Conservation (phyloP, 805 yeast genomes). For the Metschnikowia sp. region DNA sequence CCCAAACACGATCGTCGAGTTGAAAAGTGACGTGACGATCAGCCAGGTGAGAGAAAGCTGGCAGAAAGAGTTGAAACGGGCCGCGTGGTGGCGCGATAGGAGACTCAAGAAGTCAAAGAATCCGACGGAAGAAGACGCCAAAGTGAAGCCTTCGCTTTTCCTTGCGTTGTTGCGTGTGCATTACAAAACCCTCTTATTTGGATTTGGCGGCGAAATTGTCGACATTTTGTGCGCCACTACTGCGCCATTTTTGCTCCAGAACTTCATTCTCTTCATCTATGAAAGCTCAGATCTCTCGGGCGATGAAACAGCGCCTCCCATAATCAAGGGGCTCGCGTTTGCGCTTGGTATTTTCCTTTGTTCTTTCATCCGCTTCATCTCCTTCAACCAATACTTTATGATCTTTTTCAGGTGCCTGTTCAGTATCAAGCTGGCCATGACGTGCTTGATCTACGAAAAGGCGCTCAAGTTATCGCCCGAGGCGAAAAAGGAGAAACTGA, state of each 20-base stretch:
- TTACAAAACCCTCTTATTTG: conserved; percentile 7
- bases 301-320: conserved; percentile 11
- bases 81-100: conserved; percentile 19
- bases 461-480: conserved; percentile 65
- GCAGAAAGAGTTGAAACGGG: conserved; percentile 13
- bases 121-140: conserved; percentile 13
- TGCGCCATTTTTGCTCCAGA: conserved; percentile 30
- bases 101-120: conserved; percentile 4
- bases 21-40: conserved; percentile 12
- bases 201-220: conserved; percentile 18
- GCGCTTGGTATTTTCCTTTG: conserved; percentile 63
- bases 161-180: conserved; percentile 16
- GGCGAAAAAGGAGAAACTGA: conserved; percentile 54
- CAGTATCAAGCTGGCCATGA: conserved; percentile 45
- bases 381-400: conserved; percentile 20
- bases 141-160: conserved; percentile 22
- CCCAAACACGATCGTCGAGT: conserved; percentile 14
- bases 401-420: conserved; percentile 19
- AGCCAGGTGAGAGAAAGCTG: conserved; percentile 21
- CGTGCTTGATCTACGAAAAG: conserved; percentile 67
- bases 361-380: conserved; percentile 19
- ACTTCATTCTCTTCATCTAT: conserved; percentile 26
- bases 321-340: conserved; percentile 72
- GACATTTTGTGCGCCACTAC: conserved; percentile 23
- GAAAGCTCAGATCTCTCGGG: conserved; percentile 9